Percentiles rank a stretch among this genome's conserved stretches.
These are phyloP conservation scores for Paraphoma chrysanthemicola DNA, from an alignment of 2,329 filamentous ascomycete species.

Conservation along the genomic window DNA sequence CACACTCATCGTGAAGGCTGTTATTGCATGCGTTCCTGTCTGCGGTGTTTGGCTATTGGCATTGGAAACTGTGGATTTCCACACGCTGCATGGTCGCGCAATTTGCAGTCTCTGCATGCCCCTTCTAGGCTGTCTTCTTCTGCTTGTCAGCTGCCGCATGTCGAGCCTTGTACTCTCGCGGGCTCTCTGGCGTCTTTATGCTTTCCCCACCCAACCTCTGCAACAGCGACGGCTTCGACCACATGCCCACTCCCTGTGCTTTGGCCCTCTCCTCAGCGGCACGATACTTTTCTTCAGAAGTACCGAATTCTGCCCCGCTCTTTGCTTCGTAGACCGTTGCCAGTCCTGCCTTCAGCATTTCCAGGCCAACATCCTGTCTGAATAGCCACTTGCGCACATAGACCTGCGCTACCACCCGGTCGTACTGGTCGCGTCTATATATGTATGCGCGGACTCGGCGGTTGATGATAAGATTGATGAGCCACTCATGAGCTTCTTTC, in stretches of 20 bases:
- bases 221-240: conserved; percentile 61
- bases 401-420: conserved; percentile 86
- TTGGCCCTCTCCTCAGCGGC: conserved; percentile 65
- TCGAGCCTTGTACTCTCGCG: conserved; percentile 81
- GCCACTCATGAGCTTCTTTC: conserved; percentile 80
- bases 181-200: conserved; percentile 72
- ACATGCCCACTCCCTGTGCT: conserved; percentile 63
- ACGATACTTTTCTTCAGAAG: conserved; percentile 67
- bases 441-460: conserved; percentile 82
- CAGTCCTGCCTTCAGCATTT: conserved; percentile 85
- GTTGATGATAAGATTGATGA: conserved; percentile 74
- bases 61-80: neutral
- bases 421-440: conserved; percentile 88
- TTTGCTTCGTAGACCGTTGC: conserved; percentile 96
- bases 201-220: conserved; percentile 57
- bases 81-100: neutral
- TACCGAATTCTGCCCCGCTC: conserved; percentile 85
- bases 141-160: conserved; percentile 53
- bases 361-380: conserved; percentile 81
- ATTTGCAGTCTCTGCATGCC: neutral
- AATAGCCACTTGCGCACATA: conserved; percentile 73
- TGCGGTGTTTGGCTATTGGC: too few species aligned
- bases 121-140: conserved; percentile 37
- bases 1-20: neutral
- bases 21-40: too few species aligned